A percentile compares a stretch with the other conserved stretches of the same genome.
phyloP scores from a whole-genome alignment of 129 eudicot species.

The Helianthus annuus region DNA sequence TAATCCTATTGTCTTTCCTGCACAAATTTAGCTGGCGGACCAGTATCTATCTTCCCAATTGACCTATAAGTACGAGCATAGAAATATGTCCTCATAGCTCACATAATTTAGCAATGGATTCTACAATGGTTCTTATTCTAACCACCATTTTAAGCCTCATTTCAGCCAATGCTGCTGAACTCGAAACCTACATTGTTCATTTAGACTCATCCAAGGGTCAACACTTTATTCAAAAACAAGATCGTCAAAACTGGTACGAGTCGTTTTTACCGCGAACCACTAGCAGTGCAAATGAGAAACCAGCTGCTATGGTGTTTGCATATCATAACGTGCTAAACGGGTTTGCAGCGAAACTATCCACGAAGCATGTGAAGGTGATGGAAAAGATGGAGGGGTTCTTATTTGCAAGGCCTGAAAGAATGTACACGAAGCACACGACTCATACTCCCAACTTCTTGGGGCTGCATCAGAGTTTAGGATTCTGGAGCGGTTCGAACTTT shows the following conservation, averaged over 20 bases:
- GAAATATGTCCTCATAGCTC: background rate
- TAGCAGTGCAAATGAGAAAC: background rate
- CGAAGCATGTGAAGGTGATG: slow-evolving; percentile 52
- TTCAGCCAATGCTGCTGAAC: slow-evolving; percentile 21
- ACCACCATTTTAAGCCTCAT: slow-evolving; percentile 18
- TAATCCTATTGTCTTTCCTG: slow-evolving; percentile 9
- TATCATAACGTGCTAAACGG: slow-evolving; percentile 55
- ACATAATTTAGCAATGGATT: slow-evolving; percentile 16
- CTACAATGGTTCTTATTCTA: slow-evolving; percentile 17
- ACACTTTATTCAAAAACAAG: background rate
- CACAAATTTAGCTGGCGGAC: slow-evolving; percentile 1
- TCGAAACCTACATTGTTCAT: slow-evolving; percentile 58
- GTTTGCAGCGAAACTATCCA: slow-evolving; percentile 57
- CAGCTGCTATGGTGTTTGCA: slow-evolving; percentile 31
- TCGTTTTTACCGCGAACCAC: slow-evolving; percentile 39
- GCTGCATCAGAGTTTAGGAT: slow-evolving; percentile 50
- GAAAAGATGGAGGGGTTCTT: slow-evolving; percentile 48
- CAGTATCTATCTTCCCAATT: background rate
- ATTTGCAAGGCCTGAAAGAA: slow-evolving; percentile 45
- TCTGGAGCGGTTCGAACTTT: slow-evolving; percentile 47
- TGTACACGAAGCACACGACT: slow-evolving; percentile 43
- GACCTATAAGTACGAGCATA: slow-evolving; percentile 13
- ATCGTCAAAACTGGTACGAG: slow-evolving; percentile 34
- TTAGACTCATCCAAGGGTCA: slow-evolving; percentile 37
- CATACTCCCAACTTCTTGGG: slow-evolving; percentile 57